Base-by-base conservation (phyloP, 129 eudicot genomes). In the Lonicera japonica region DNA sequence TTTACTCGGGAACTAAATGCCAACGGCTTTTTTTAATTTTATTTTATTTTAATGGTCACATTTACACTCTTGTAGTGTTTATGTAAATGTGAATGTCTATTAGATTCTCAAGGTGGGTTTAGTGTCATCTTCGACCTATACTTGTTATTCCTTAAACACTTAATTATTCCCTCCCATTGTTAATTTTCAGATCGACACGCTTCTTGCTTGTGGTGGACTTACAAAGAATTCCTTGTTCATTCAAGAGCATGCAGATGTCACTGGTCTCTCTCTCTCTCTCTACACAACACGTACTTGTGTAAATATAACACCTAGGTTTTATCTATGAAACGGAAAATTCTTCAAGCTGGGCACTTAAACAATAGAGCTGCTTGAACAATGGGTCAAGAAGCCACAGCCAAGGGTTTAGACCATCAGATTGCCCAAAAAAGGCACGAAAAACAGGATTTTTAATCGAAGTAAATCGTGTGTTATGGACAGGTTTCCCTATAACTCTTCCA, bases 241-340 rank as follows among this genome's bases (percentile, higher is more conserved):
- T 76, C 99, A 92, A 85, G 96, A 92, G 67, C 99, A 94, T 88
- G 99, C 99, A 23, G 96, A 94, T 77, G 85, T 94, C 70, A 79
- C 70, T 1, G 99, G 99, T 94, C 71, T 69, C 77, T 79, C 83
- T 61, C 82, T 66, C 73, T 75, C 75, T 70, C 77, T 73, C 77
- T 54, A 38, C 43, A 38, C 43, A 38, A 38, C 43, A 38, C 43
- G 10, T 38, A 10, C 43, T 38, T 38, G 5, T 38, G 10, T 38
- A 38, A 38, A 38, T 38, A 38, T 5, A 5, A 4, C 5, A 29
- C 36, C 36, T 29, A 29, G 36, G 36, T 29, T n/a, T n/a, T n/a
- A n/a, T n/a, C n/a, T n/a, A n/a, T n/a, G n/a, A n/a, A n/a, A n/a
- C n/a, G n/a, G n/a, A n/a, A n/a, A n/a, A n/a, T n/a, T n/a, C n/a